These are phyloP conservation scores for Polytolypa hystricis DNA, from an alignment of 2,329 filamentous ascomycete species.

Conservation along the genomic window DNA sequence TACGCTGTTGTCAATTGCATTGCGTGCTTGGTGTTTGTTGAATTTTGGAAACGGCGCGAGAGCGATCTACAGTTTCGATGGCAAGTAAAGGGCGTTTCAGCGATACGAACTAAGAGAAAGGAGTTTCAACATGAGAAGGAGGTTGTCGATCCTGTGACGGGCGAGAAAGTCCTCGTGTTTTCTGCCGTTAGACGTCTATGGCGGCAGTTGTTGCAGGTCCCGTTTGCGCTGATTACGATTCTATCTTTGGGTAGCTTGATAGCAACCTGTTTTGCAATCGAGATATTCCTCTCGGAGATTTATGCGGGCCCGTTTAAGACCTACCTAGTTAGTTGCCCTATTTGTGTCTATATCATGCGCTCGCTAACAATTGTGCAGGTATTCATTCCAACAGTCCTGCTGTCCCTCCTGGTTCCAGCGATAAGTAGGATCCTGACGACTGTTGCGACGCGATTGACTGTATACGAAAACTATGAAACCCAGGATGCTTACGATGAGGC, in stretches of 20 bases:
- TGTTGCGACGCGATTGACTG: conserved; percentile 65
- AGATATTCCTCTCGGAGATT: conserved; percentile 91
- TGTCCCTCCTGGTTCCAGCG: conserved; percentile 71
- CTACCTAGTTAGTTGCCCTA: conserved; percentile 52
- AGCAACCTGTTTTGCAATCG: conserved; percentile 75
- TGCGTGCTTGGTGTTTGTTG: conserved; percentile 85
- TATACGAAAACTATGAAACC: conserved; percentile 87
- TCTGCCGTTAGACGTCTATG: conserved; percentile 62
- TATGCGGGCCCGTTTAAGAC: conserved; percentile 82
- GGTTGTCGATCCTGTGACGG: conserved; percentile 67
- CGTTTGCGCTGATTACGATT: conserved; percentile 68
- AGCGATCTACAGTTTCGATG: conserved; percentile 75
- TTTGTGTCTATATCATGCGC: neutral
- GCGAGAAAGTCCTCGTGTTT: conserved; percentile 66
- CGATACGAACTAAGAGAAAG: conserved; percentile 63
- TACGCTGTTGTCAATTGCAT: conserved; percentile 69
- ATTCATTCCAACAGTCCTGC: conserved; percentile 77
- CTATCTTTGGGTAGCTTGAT: conserved; percentile 70
- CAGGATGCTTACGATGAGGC: conserved; percentile 72
- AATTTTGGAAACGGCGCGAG: conserved; percentile 94
- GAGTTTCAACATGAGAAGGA: conserved; percentile 73
- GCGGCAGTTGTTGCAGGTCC: conserved; percentile 69
- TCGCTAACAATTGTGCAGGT: conserved; percentile 39
- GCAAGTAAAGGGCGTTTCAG: conserved; percentile 76
- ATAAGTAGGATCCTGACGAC: conserved; percentile 64